Conservation (phyloP, 139 green algal species). For the Diplosphaera chodatii region DNA sequence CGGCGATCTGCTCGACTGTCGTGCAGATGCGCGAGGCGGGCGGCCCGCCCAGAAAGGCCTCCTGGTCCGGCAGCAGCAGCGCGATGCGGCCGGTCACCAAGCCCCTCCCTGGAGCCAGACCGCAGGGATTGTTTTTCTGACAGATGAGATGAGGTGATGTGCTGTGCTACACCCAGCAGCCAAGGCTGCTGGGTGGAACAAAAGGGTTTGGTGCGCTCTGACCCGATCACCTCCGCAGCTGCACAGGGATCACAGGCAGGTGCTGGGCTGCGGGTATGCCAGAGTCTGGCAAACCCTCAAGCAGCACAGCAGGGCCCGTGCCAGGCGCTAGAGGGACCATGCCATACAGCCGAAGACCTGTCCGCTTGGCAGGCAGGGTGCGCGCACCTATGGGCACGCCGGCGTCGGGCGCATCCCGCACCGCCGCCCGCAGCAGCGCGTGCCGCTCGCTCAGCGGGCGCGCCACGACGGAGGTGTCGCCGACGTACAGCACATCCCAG, state of each 20-base stretch:
- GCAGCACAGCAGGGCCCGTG: too few relatives aligned
- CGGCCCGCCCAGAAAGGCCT: conserved; percentile 10
- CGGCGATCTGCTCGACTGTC: conserved; percentile 37
- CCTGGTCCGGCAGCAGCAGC: conserved; percentile 31
- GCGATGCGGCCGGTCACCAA: conserved; percentile 30
- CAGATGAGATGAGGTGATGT: too few relatives aligned
- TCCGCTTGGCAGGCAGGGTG: conserved; percentile 7
- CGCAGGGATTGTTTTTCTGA: background rate
- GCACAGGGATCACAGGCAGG: too few relatives aligned
- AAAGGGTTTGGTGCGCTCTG: too few relatives aligned
- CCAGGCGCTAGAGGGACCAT: too few relatives aligned
- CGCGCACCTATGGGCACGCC: conserved; percentile 10
- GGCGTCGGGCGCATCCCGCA: conserved; percentile 20
- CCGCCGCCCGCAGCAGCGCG: conserved; percentile 27
- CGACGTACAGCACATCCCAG: conserved; percentile 80
- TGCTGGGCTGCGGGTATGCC: too few relatives aligned
- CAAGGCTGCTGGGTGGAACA: too few relatives aligned
- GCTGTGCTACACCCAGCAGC: too few relatives aligned
- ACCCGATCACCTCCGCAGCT: too few relatives aligned
- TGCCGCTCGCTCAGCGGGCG: conserved; percentile 48
- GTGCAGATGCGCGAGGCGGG: conserved; percentile 4
- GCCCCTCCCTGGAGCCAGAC: background rate
- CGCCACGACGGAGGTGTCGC: conserved; percentile 22
- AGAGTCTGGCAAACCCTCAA: too few relatives aligned
- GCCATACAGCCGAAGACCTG: too few relatives aligned